Conservation (phyloP, 2,329 filamentous ascomycete species). For the Xylariaceae sp. region DNA sequence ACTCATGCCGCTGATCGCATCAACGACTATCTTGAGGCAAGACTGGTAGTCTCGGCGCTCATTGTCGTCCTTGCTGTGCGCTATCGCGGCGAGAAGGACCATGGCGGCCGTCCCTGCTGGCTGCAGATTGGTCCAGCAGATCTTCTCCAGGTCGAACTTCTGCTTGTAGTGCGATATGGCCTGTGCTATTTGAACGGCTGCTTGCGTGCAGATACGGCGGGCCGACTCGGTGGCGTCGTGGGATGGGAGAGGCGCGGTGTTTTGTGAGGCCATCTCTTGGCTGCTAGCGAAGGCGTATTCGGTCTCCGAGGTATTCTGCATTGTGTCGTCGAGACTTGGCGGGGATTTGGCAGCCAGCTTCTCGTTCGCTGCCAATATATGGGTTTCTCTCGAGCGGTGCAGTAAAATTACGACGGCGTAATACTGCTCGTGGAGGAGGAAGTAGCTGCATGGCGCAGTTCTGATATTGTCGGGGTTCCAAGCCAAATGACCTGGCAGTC, state of each 20-base stretch:
- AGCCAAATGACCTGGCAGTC: slow-evolving; percentile 13
- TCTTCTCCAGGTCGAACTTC: slow-evolving; percentile 12
- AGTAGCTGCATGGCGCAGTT: slow-evolving; percentile 15
- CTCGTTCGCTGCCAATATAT: neutral
- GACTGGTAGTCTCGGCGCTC: slow-evolving; percentile 10
- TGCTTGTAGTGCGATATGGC: slow-evolving; percentile 13
- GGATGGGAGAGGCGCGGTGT: neutral
- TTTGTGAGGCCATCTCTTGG: neutral
- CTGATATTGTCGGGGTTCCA: slow-evolving; percentile 14
- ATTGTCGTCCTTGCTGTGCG: slow-evolving; percentile 8
- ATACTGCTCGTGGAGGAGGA: slow-evolving; percentile 19
- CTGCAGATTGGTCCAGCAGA: slow-evolving; percentile 14
- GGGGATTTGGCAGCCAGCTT: neutral
- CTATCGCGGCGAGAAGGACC: slow-evolving; percentile 13
- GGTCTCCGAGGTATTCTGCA: neutral
- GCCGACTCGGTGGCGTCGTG: neutral
- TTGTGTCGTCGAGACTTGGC: neutral
- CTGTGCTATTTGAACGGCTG: slow-evolving; percentile 13
- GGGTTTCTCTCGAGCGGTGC: slow-evolving; percentile 7
- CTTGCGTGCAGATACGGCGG: slow-evolving; percentile 8
- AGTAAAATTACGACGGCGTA: slow-evolving; percentile 12
- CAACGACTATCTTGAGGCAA: slow-evolving; percentile 11
- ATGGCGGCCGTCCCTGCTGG: slow-evolving; percentile 13
- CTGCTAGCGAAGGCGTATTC: neutral
- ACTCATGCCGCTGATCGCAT: slow-evolving; percentile 15